Evolutionary conservation across 139 green algal species (phyloP).

Genomic region (Nannochloris sp.): DNA sequence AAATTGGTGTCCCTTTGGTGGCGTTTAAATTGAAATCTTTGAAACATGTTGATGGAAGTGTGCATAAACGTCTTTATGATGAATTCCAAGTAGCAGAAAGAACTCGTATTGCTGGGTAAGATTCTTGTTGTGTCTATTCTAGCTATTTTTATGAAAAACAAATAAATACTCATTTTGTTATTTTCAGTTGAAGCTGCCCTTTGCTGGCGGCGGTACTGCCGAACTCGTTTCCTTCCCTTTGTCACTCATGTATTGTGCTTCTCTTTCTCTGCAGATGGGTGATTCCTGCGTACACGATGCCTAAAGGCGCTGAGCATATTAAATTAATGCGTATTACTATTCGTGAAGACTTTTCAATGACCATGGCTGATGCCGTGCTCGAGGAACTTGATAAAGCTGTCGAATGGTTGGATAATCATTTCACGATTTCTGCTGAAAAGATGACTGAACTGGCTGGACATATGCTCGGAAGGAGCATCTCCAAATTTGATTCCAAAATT

Average conservation of each 20-base stretch:
- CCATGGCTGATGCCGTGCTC: slow-evolving; percentile 30
- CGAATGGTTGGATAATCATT: slow-evolving; percentile 44
- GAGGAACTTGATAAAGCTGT: slow-evolving; percentile 34
- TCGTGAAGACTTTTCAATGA: slow-evolving; percentile 40
- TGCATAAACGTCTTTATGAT: slow-evolving; percentile 31
- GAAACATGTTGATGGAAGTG: slow-evolving; percentile 4
- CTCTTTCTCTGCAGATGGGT: too few relatives aligned
- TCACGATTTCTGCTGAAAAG: slow-evolving; percentile 29
- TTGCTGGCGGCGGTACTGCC: not conserved
- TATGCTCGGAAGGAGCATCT: not conserved
- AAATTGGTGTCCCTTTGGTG: slow-evolving; percentile 49
- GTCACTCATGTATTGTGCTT: slow-evolving; percentile 13
- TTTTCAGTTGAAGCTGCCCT: slow-evolving; percentile 1
- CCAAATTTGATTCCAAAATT: slow-evolving; percentile 1
- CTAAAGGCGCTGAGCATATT: slow-evolving; percentile 27
- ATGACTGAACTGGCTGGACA: not conserved
- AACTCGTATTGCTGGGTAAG: slow-evolving; percentile 24
- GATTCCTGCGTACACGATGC: slow-evolving; percentile 61
- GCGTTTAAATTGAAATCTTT: slow-evolving; percentile 43
- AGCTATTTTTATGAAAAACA: too few relatives aligned
- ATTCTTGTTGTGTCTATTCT: too few relatives aligned
- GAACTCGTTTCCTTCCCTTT: not conserved
- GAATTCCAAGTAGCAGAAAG: slow-evolving; percentile 61
- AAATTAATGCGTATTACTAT: slow-evolving; percentile 32
- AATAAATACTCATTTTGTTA: too few relatives aligned